Evolutionary conservation across 192 early-diverging fungal species (phyloP), one percentile per base, ranked within the genome.

Genomic region (Hyaloraphidium curvatum): DNA sequence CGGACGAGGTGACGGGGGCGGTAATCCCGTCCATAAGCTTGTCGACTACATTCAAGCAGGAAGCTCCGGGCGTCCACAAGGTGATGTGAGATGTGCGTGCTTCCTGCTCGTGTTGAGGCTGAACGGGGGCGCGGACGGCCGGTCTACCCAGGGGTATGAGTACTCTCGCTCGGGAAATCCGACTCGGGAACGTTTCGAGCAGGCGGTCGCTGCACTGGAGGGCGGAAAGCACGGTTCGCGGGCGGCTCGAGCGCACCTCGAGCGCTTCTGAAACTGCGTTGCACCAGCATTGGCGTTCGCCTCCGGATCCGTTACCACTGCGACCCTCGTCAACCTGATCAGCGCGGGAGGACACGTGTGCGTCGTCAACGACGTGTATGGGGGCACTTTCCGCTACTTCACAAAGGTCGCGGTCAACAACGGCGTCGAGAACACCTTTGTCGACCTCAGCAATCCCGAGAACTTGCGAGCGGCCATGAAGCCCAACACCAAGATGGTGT

Each of bases 41-140:
- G 50, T 93, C 91, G 5, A 98, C 94, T 28, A 98, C 94, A 9
- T 98, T 91, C 67, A 84, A 84, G 67, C 94, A 98, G 72, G 67
- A 69, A 28, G 72, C 79, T 22, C 89, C 91, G n/a, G 91, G 91
- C 56, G 81, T 85, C 52, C 86, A 89, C 70, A 78, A 79, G 61
- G 57, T 59, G 14, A 25, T 23, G 51, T 39, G 29, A 9, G 26
- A 5, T 59, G 30, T 41, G 3, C 1, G 28, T 21, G 35, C 11
- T 62, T 66, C 48, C 58, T n/a, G n/a, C n/a, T n/a, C n/a, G n/a
- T n/a, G n/a, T n/a, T n/a, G n/a, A n/a, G n/a, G n/a, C n/a, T n/a
- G n/a, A n/a, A n/a, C n/a, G n/a, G n/a, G n/a, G n/a, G n/a, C n/a
- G n/a, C n/a, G n/a, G n/a, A n/a, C n/a, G n/a, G n/a, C 30, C 23